These are phyloP conservation scores for Cryptosporidium muris DNA, from an alignment of 169 alveolate genomes.

Conservation along the genomic window DNA sequence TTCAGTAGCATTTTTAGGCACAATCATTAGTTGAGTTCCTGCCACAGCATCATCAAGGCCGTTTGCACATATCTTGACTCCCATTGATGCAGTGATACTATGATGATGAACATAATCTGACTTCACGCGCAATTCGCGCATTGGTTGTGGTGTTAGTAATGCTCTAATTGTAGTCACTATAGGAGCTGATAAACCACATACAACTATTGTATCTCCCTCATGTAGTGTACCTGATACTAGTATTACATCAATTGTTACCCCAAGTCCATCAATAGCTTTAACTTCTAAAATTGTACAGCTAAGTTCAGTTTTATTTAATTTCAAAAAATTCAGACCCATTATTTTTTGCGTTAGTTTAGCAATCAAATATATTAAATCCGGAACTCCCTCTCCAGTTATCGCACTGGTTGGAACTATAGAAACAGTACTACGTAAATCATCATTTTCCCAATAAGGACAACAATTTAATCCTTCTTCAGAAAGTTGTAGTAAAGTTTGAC, in stretches of 20 bases:
- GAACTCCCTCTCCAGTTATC: conserved; percentile 99
- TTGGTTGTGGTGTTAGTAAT: conserved; percentile 97
- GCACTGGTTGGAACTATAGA: conserved; percentile 99
- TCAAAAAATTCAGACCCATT: conserved; percentile 85
- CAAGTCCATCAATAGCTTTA: conserved; percentile 95
- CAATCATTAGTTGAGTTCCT: conserved; percentile 94
- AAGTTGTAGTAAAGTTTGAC: conserved; percentile 84
- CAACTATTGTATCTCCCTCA: conserved; percentile 95
- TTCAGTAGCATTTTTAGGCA: conserved; percentile 52
- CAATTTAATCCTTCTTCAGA: conserved; percentile 97
- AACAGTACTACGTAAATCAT: conserved; percentile 90
- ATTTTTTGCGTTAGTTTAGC: conserved; percentile 90
- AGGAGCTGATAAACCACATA: conserved; percentile 97
- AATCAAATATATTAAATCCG: conserved; percentile 92
- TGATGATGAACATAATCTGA: conserved; percentile 95
- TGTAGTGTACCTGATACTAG: conserved; percentile 93
- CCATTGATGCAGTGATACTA: conserved; percentile 93
- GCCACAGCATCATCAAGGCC: conserved; percentile 97
- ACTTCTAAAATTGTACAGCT: conserved; percentile 97
- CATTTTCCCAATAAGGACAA: conserved; percentile 94
- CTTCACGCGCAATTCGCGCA: conserved; percentile 98
- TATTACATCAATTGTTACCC: conserved; percentile 99
- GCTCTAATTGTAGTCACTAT: conserved; percentile 96
- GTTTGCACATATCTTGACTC: conserved; percentile 94
- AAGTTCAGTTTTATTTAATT: conserved; percentile 84